Conservation (phyloP, 306 rosid species). For the Fragaria vesca region DNA sequence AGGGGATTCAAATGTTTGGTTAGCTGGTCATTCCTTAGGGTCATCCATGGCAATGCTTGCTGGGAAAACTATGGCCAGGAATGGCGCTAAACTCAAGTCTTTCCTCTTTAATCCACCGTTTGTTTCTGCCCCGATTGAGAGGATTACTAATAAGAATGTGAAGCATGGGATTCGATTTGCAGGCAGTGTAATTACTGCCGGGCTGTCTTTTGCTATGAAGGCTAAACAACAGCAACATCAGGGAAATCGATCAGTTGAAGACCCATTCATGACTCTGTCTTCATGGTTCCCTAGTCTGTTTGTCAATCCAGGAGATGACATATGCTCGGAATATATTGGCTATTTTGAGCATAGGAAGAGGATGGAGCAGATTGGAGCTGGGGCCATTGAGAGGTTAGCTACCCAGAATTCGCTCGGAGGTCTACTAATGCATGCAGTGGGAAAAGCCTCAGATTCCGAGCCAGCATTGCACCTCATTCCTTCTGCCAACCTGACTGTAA, state of each 20-base stretch:
- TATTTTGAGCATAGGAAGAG: conserved; percentile 82
- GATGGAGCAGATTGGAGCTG: conserved; percentile 87
- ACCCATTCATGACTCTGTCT: conserved; percentile 57
- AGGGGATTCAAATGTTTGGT: conserved; percentile 75
- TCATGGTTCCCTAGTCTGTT: conserved; percentile 73
- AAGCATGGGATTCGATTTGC: conserved; percentile 75
- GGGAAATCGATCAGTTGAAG: conserved; percentile 43
- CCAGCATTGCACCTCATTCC: conserved; percentile 76
- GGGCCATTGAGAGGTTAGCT: conserved; percentile 72
- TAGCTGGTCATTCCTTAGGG: conserved; percentile 92
- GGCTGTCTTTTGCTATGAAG: conserved; percentile 70
- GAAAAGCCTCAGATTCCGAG: conserved; percentile 57
- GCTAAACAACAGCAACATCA: conserved; percentile 34
- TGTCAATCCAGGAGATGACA: conserved; percentile 74
- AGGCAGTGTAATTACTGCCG: conserved; percentile 74
- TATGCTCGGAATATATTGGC: conserved; percentile 77
- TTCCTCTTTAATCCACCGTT: conserved; percentile 91
- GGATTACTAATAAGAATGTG: conserved; percentile 54
- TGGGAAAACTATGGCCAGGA: conserved; percentile 81
- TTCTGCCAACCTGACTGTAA: conserved; percentile 59
- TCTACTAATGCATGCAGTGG: conserved; percentile 59
- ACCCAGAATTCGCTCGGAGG: conserved; percentile 72
- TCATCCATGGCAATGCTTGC: conserved; percentile 85
- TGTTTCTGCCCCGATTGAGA: conserved; percentile 83
- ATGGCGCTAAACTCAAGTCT: conserved; percentile 52